Base-by-base conservation (phyloP, 2,329 filamentous ascomycete genomes). In the Curvularia sp. region DNA sequence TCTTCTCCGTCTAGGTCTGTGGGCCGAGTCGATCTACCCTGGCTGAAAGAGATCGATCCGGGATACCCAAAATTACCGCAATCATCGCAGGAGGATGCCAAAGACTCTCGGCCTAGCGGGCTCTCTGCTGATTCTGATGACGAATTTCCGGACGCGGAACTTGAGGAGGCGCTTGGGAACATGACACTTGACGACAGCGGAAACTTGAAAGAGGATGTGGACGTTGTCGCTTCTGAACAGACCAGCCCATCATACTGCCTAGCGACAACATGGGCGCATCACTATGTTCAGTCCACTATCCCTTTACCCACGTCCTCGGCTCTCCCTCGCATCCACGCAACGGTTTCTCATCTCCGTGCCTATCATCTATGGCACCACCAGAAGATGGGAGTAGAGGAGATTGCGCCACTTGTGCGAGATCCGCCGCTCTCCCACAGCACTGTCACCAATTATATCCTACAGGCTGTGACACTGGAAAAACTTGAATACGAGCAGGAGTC, bases 341-440 rank as follows among this genome's bases (percentile, higher is more conserved):
- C 73, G 5, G 31, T 71, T 2, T 57, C 70, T 2, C 71, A 69
- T 50, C 67, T 77, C 13, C 73, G 73, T 12, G 70, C 72, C 8
- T 77, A 76, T 55, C 65, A 75, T 41, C 54, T 77, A 35, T 77
- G 75, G 75, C 58, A 72, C 33, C 56, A 70, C 33, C 73, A 76
- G 52, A 49, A 58, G 2, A 54, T 76, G 6, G 33, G 65, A 1
- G 13, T 75, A 8, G 60, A 62, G 4, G 60, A 63, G 6, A 66
- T 75, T 30, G 69, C 66, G 6, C 22, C 41, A 4, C 58, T 69
- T n/a, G 28, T 76, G 42, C 62, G 72, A 6, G 66, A 75, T 31
- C 72, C 72, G 10, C 73, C 74, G 15, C 62, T 77, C 13, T 60
- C 67, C 30, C 48, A 60, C 42, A 69, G 53, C 41, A 76, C 75